These are phyloP conservation scores for Colletotrichum navitas DNA, from an alignment of 2,329 filamentous ascomycete species.

Conservation along the genomic window DNA sequence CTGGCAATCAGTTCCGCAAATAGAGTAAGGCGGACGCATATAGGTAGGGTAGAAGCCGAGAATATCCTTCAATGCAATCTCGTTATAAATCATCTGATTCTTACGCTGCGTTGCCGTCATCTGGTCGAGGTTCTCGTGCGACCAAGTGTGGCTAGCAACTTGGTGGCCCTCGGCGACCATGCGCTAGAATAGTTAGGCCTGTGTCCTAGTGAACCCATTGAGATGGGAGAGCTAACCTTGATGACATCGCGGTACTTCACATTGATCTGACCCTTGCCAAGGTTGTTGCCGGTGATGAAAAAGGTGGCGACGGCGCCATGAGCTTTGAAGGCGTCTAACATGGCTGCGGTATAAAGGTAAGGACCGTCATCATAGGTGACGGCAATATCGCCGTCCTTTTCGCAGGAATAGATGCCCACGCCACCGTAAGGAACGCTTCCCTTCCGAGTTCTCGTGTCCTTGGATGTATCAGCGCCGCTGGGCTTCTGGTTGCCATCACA, in stretches of 20 bases:
- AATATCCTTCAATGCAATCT: conserved; percentile 59
- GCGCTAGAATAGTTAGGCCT: conserved; percentile 45
- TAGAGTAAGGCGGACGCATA: conserved; percentile 51
- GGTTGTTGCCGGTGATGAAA: conserved; percentile 53
- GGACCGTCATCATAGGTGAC: conserved; percentile 56
- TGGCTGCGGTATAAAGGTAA: conserved; percentile 49
- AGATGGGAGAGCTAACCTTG: conserved; percentile 42
- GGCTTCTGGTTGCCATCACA: conserved; percentile 50
- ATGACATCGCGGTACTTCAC: conserved; percentile 51
- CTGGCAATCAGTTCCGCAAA: conserved; percentile 44
- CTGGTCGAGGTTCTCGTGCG: conserved; percentile 56
- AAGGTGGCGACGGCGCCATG: conserved; percentile 53
- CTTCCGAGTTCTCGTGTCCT: conserved; percentile 45
- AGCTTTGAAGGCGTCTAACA: conserved; percentile 52
- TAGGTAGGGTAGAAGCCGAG: conserved; percentile 62
- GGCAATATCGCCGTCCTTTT: conserved; percentile 49
- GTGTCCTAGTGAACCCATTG: too few relatives aligned
- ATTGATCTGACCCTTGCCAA: conserved; percentile 53
- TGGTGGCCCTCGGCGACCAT: conserved; percentile 62
- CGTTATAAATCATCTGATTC: conserved; percentile 59
- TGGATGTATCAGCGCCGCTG: conserved; percentile 45
- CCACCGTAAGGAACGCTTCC: conserved; percentile 48
- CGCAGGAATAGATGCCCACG: conserved; percentile 51
- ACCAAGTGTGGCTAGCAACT: conserved; percentile 62
- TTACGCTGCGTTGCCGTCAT: conserved; percentile 51